A percentile compares a stretch with the other conserved stretches of the same genome.
These are phyloP conservation scores for Leucosporidium yakuticum DNA, from an alignment of 768 basidiomycete genomes.

Conservation along the genomic window DNA sequence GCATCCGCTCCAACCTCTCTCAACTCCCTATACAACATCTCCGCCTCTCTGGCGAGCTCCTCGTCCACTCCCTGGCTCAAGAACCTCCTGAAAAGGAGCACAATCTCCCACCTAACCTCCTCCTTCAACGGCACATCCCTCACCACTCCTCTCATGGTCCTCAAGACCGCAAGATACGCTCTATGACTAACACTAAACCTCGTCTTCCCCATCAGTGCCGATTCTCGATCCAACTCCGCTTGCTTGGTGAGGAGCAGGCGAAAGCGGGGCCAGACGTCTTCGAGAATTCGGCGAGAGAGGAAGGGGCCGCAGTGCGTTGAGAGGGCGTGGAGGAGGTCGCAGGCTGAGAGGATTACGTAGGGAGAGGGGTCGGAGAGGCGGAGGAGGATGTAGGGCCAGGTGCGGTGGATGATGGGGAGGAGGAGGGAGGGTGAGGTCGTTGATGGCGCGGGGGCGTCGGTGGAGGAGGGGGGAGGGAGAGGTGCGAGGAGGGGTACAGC, in stretches of 20 bases:
- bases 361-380: conserved; percentile 59
- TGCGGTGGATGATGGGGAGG: conserved; percentile 74
- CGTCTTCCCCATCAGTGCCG: conserved; percentile 62
- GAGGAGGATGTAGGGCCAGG: conserved; percentile 92
- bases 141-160: conserved; percentile 64
- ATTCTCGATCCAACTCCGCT: conserved; percentile 59
- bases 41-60: conserved; percentile 65
- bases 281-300: conserved; percentile 78
- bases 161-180: conserved; percentile 67
- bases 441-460: neutral
- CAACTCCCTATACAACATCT: conserved; percentile 59
- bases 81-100: conserved; percentile 69
- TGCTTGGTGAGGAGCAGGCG: conserved; percentile 56
- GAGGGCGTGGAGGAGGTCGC: conserved; percentile 65
- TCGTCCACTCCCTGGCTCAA: conserved; percentile 60
- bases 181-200: conserved; percentile 75
- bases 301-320: conserved; percentile 68
- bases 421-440: conserved; percentile 55
- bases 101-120: conserved; percentile 69
- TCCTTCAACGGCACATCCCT: conserved; percentile 65
- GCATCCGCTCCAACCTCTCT: conserved; percentile 64
- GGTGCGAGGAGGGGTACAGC: conserved; percentile 61
- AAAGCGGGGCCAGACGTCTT: conserved; percentile 89
- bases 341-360: conserved; percentile 73
- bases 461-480: conserved; percentile 14